Base-by-base conservation (phyloP, 2,329 filamentous ascomycete genomes). In the Colletotrichum graminicola region DNA sequence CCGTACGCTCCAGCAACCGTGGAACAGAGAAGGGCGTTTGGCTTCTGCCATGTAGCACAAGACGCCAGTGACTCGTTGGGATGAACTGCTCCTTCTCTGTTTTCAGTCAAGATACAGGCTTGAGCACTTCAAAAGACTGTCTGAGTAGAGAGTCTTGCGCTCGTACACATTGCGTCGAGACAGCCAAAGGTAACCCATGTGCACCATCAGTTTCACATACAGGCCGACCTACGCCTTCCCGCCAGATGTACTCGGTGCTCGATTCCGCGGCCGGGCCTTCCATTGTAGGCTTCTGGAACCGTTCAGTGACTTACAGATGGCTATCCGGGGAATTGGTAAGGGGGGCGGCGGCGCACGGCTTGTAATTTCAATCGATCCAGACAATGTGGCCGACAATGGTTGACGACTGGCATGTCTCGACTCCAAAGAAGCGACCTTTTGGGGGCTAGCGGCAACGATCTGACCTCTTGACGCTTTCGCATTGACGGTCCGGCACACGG, bases 381-480 rank as follows among this genome's bases (percentile, higher is more conserved):
- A 52, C 45, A 39, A 45, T 45, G 59, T 64, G 59, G 69, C 65
- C 63, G 54, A 64, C 36, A 60, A 55, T 23, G 65, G 54, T 60
- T 26, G 56, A 60, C 47, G 39, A 60, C 65, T 69, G 69, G 66
- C 65, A 72, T 72, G 69, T 64, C 59, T 69, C 65, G 60, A 61
- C 65, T 72, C 45, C 47, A 54, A 59, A 64, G 54, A 45, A 60
- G 60, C 65, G 54, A 60, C 59, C 65, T 64, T 47, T 69, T 60
- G 49, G 45, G 54, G 54, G 43, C 64, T 69, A 72, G 66, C 39
- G 54, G 26, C 52, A 59, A 60, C 55, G 55, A 69, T 64, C 69
- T 47, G 45, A 69, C 26, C 65, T 51, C 65, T 72, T 32, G 57
- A 54, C 45, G 59, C 51, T 59, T 39, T 34, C 12, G n/a, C 16